phyloP scores from a whole-genome alignment of 106 monocot genomes.

The Dendrobium nobile region DNA sequence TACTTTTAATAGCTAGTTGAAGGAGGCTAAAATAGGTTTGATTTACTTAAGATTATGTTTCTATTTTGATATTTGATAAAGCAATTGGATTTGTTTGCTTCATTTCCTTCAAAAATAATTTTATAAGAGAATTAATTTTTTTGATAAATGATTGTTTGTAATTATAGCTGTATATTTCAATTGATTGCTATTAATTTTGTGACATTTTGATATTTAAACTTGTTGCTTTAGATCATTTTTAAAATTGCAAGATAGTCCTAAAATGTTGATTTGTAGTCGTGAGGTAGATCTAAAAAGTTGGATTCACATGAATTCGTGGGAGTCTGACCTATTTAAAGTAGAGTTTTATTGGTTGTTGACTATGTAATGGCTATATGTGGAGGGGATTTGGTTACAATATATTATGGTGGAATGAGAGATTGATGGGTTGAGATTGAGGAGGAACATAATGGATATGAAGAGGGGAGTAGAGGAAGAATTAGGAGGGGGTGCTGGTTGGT shows the following conservation, averaged over 20 bases:
- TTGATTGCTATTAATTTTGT: not conserved
- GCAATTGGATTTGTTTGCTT: not conserved
- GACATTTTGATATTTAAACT: not conserved
- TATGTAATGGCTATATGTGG: not conserved
- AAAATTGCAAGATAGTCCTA: not conserved
- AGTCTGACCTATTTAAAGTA: not conserved
- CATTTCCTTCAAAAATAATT: not conserved
- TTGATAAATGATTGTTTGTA: not conserved
- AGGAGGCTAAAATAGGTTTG: conserved; percentile 1
- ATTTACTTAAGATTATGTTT: not conserved
- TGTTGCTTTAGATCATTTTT: not conserved
- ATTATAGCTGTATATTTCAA: not conserved
- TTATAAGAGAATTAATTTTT: not conserved
- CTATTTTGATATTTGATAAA: not conserved
- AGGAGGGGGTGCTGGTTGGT: not conserved
- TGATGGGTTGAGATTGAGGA: not conserved
- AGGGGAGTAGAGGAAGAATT: not conserved
- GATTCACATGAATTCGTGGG: not conserved
- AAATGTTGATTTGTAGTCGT: not conserved
- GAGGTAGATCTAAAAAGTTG: not conserved
- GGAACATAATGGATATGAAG: not conserved
- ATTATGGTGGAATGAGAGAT: not conserved
- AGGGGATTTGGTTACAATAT: not conserved
- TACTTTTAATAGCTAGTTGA: not conserved
- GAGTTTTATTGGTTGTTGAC: not conserved